phyloP scores from a whole-genome alignment of 176 grass and related monocot species.

The Lolium rigidum region DNA sequence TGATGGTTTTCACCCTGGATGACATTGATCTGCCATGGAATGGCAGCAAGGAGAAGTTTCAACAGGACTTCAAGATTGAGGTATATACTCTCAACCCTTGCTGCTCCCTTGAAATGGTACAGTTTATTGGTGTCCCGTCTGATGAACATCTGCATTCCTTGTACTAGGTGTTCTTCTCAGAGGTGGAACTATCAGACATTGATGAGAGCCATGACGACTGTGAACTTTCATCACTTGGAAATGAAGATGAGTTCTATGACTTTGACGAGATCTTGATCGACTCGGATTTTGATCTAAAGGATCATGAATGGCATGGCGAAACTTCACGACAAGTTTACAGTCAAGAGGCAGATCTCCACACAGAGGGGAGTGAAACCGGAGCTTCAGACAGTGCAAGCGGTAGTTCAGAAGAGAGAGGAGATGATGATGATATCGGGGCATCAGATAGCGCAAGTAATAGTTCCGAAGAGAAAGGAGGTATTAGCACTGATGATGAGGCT shows the following conservation, averaged over 20 bases:
- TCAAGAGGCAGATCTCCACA: neutral
- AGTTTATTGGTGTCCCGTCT: neutral
- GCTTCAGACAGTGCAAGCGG: neutral
- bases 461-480: neutral
- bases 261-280: conserved; percentile 42
- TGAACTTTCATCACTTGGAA: conserved; percentile 9
- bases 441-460: neutral
- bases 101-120: neutral
- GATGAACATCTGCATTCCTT: neutral
- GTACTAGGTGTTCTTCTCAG: conserved; percentile 58
- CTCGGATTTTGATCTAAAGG: neutral
- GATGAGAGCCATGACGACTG: conserved; percentile 37
- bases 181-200: conserved; percentile 37
- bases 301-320: neutral
- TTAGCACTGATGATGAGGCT: neutral
- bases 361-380: neutral
- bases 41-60: conserved; percentile 36
- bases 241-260: conserved; percentile 53
- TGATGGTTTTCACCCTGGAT: conserved; percentile 49
- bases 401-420: conserved; percentile 8
- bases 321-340: neutral
- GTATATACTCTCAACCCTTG: conserved; percentile 19
- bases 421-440: neutral
- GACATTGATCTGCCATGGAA: conserved; percentile 63
- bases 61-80: conserved; percentile 65